Evolutionary conservation across 345 rosid species (phyloP).

Genomic region (Gynandropsis gynandra): DNA sequence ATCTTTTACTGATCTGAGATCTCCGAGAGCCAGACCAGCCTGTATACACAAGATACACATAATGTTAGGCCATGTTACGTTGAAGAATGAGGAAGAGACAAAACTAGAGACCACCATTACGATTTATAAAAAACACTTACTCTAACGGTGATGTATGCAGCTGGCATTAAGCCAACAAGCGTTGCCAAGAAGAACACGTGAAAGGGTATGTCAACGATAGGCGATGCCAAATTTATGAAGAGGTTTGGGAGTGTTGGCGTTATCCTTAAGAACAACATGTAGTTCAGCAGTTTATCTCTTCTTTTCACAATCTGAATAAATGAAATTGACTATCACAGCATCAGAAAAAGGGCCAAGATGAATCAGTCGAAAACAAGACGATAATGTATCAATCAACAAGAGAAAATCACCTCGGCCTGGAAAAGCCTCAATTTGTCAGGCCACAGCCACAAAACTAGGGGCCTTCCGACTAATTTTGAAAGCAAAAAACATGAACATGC

Average conservation of each 20-base stretch:
- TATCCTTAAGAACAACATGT: constrained; percentile 90
- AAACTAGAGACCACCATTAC: constrained; percentile 2
- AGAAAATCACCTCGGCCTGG: constrained; percentile 63
- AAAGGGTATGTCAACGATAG: constrained; percentile 92
- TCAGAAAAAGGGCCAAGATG: not conserved
- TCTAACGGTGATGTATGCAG: constrained; percentile 85
- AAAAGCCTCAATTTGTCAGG: constrained; percentile 87
- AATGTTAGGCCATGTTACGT: constrained; percentile 6
- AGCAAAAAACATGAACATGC: constrained; percentile 92
- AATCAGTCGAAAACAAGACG: not conserved
- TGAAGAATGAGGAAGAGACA: not conserved
- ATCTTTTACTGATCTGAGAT: constrained; percentile 72
- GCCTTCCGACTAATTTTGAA: constrained; percentile 90
- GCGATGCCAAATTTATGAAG: constrained; percentile 95
- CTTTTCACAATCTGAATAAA: constrained; percentile 63
- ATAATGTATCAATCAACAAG: not conserved
- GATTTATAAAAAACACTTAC: constrained; percentile 36
- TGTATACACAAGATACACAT: constrained; percentile 18
- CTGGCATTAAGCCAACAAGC: constrained; percentile 85
- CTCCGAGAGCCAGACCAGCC: constrained; percentile 85
- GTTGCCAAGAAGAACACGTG: constrained; percentile 88
- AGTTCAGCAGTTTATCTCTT: constrained; percentile 83
- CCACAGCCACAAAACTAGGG: constrained; percentile 87
- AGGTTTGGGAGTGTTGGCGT: constrained; percentile 95
- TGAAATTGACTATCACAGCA: constrained; percentile 1